phyloP scores from a whole-genome alignment of 306 rosid genomes.

The Prunus padus region DNA sequence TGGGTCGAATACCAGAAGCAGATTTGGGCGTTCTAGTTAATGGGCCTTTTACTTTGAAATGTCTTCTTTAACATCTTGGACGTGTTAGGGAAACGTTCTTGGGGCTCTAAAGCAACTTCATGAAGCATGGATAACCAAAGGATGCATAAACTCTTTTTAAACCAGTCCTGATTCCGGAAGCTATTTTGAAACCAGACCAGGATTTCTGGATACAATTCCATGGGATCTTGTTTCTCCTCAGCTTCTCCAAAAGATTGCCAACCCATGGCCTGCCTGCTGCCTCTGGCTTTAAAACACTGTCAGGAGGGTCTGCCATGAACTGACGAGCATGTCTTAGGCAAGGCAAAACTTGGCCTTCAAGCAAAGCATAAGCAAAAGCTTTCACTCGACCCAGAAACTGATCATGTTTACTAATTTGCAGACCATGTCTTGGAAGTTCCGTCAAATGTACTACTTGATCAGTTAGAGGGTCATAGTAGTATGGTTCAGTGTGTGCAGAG shows the following conservation, averaged over 20 bases:
- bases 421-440: too few species aligned
- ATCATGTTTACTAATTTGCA: slow-evolving; percentile 38
- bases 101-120: too few species aligned
- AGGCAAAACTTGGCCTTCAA: slow-evolving; percentile 80
- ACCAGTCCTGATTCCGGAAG: too few species aligned
- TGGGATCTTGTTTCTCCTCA: slow-evolving; percentile 43
- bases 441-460: slow-evolving; percentile 64
- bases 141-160: too few species aligned
- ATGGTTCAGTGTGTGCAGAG: slow-evolving; percentile 63
- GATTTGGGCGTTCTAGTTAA: too few species aligned
- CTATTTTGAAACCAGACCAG: too few species aligned
- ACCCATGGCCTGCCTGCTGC: slow-evolving; percentile 73
- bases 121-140: too few species aligned
- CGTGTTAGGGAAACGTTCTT: too few species aligned
- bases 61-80: too few species aligned
- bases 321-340: slow-evolving; percentile 56
- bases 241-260: slow-evolving; percentile 60
- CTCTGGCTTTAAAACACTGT: slow-evolving; percentile 66
- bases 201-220: too few species aligned
- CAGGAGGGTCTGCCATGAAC: slow-evolving; percentile 71
- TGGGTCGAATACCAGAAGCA: too few species aligned
- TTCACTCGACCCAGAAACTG: slow-evolving; percentile 27
- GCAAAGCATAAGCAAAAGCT: slow-evolving; percentile 77
- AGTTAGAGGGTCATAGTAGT: slow-evolving; percentile 59
- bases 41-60: too few species aligned